Percentiles rank a stretch among this genome's conserved stretches.
phyloP scores from a whole-genome alignment of 352 stramenopile genomes.

The Peronospora belbahrii region DNA sequence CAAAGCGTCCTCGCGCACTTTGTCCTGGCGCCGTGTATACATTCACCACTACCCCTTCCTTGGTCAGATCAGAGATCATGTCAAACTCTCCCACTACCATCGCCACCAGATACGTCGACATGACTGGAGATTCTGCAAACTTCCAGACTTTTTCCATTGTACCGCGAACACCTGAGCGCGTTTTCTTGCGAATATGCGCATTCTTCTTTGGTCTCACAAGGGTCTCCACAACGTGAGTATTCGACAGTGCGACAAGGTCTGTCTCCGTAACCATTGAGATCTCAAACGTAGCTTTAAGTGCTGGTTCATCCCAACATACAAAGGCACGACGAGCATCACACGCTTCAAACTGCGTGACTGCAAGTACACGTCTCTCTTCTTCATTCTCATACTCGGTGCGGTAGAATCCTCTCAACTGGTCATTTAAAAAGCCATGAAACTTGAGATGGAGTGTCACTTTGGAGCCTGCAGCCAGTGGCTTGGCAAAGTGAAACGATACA shows the following conservation, averaged over 20 bases:
- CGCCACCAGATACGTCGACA: slow-evolving; percentile 94
- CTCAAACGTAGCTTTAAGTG: slow-evolving; percentile 92
- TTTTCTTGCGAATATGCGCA: slow-evolving; percentile 39
- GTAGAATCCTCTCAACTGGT: slow-evolving; percentile 96
- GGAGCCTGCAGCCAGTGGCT: slow-evolving; percentile 28
- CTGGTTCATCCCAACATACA: slow-evolving; percentile 97
- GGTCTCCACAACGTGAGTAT: slow-evolving; percentile 92
- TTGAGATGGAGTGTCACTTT: slow-evolving; percentile 33
- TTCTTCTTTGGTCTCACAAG: slow-evolving; percentile 45
- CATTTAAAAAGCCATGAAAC: slow-evolving; percentile 74
- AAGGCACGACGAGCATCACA: slow-evolving; percentile 91
- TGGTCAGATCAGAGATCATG: slow-evolving; percentile 84
- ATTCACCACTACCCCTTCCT: slow-evolving; percentile 88
- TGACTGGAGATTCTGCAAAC: slow-evolving; percentile 91
- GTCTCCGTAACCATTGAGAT: slow-evolving; percentile 87
- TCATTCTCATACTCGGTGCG: slow-evolving; percentile 88
- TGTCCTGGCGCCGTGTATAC: slow-evolving; percentile 94
- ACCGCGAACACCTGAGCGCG: slow-evolving; percentile 15
- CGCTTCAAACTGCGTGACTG: slow-evolving; percentile 81
- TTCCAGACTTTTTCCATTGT: slow-evolving; percentile 57
- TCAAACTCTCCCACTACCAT: slow-evolving; percentile 97
- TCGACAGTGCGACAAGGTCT: slow-evolving; percentile 90
- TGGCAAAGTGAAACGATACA: slow-evolving; percentile 50
- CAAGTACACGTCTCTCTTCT: slow-evolving; percentile 90
- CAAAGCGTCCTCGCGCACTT: slow-evolving; percentile 87